Evolutionary conservation across 2,329 filamentous ascomycete species (phyloP), one percentile per base, ranked within the genome.

Genomic region (Monilinia aucupariae): DNA sequence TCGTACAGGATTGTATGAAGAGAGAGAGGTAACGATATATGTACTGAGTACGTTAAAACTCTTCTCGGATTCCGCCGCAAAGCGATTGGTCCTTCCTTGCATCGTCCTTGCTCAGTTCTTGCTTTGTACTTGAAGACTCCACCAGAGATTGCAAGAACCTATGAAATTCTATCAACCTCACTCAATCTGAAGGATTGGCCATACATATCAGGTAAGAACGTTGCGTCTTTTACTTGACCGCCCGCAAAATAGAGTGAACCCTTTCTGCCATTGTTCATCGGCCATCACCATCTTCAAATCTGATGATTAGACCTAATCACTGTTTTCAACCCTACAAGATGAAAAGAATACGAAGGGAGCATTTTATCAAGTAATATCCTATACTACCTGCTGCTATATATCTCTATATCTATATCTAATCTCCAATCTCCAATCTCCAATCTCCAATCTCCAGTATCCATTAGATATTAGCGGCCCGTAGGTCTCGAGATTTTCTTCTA

Each of bases 61-160:
- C 52, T 53, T 32, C 37, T 54, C 59, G 59, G 59, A 61, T 55
- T 55, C 22, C 59, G 59, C 50, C 50, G 59, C 37, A n/a, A 34
- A 39, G 41, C 59, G 49, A 61, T 61, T 61, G 59, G 50, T 25
- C 25, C 15, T 25, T 41, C 25, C 58, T 47, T 49, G 12, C 25
- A 15, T 45, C 22, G 39, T 55, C 50, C 30, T 61, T 61, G 59
- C 8, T 10, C 22, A 61, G 50, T 20, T 45, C 12, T 55, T 45
- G 53, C 53, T n/a, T n/a, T n/a, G n/a, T n/a, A n/a, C 45, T 32
- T 17, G 2, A 32, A 56, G 20, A 56, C 39, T 56, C 53, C 53
- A 56, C 53, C 27, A 56, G 20, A 56, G 39, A 56, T 15, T 12
- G 45, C 7, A 22, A 56, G 9, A 45, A 7, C 53, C 53, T 56